These are phyloP conservation scores for Scutellaria galericulata DNA, from an alignment of 257 asterid species.

Conservation along the genomic window DNA sequence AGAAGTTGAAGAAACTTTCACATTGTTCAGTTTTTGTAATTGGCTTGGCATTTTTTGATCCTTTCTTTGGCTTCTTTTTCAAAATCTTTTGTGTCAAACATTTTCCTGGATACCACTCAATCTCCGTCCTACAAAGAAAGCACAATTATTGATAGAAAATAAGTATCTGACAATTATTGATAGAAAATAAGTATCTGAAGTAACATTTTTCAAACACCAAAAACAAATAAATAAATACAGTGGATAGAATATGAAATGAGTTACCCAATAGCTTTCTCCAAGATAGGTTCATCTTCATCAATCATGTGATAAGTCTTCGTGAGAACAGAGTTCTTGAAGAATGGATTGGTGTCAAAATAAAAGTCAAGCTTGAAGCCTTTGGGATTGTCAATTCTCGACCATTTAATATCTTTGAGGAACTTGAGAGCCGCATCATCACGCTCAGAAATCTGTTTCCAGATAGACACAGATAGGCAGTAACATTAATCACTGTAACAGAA, in stretches of 20 bases:
- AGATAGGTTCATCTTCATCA: conserved; percentile 85
- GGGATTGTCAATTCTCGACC: conserved; percentile 71
- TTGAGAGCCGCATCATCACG: conserved; percentile 80
- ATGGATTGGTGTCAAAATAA: conserved; percentile 64
- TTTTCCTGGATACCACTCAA: conserved; percentile 85
- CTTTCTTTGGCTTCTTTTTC: conserved; percentile 89
- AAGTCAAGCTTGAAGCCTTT: conserved; percentile 85
- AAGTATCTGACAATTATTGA: conserved; percentile 11
- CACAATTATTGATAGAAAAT: neutral
- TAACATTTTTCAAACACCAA: neutral
- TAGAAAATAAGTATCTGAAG: conserved; percentile 2
- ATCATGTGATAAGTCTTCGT: conserved; percentile 89
- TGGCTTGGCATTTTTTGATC: conserved; percentile 75
- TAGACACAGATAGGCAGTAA: neutral
- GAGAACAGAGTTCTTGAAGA: conserved; percentile 64
- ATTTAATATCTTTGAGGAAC: conserved; percentile 74
- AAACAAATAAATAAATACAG: neutral
- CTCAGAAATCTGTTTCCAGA: conserved; percentile 61
- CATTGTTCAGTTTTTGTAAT: conserved; percentile 79
- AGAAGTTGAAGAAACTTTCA: conserved; percentile 91
- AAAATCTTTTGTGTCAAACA: conserved; percentile 75
- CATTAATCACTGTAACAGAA: no score
- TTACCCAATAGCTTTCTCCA: conserved; percentile 94
- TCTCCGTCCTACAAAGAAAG: conserved; percentile 61
- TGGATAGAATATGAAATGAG: neutral